Base-by-base conservation (phyloP, 768 basidiomycete genomes). In the Termitomyces sp. region DNA sequence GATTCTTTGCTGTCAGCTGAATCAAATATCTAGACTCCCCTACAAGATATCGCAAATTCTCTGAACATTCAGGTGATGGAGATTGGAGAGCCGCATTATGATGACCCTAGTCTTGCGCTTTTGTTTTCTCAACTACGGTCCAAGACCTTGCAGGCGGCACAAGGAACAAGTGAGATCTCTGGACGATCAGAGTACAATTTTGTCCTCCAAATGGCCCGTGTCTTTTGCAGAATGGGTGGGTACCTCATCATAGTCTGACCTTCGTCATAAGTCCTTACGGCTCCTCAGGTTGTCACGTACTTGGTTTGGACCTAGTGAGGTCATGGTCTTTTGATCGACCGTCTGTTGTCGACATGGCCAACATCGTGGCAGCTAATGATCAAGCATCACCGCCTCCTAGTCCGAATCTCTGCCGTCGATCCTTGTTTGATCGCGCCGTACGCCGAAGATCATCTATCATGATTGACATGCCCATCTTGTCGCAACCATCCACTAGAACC, bases 141-240 rank as follows among this genome's bases (percentile, higher is more conserved):
- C 32, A 95, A 90, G 74, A 94, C 94, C 0, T 71, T 98, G 26
- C 96, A 98, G 74, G 87, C 96, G 4, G 90, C 89, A 1, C 87
- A 94, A 66, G 96, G 96, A 14, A 93, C 91, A 0, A 93, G 86
- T 62, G 91, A 95, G 63, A 93, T 98, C 28, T 87, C 91, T 0
- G 90, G 88, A 17, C 79, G 81, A 44, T 83, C 85, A 12, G 96
- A 99, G 66, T 98, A 95, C 71, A 94, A 90, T 66, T 98, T 98
- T 67, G 92, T 99, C 10, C 74, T 95, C 28, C 95, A 98, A 71
- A 93, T 93, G 62, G 90, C 94, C 0, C 83, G 93, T 28, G 90
- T 96, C 8, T 94, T 98, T 62, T 93, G 90, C 64, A 77, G 92
- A 56, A 96, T 98, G 93, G 97, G 96, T 92, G 60, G 40, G 86